Percentiles rank a stretch among this genome's conserved stretches.
phyloP scores from a whole-genome alignment of 495 filamentous ascomycete genomes.

The Ascobolus immersus region DNA sequence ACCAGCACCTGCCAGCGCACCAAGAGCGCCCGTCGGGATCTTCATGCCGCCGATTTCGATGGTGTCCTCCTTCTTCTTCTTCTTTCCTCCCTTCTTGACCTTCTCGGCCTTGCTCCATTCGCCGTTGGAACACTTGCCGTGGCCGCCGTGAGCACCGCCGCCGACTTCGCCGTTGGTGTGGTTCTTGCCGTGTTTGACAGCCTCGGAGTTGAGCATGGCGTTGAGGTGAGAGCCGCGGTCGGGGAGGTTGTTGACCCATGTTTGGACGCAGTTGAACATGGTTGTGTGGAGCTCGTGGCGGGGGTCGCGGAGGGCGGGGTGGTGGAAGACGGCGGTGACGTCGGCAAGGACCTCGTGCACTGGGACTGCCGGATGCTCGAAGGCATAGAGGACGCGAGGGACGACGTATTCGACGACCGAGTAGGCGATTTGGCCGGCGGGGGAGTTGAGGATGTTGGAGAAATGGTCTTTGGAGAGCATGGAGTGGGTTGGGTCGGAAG shows the following conservation, averaged over 20 bases:
- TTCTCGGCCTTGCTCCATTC: constrained; percentile 15
- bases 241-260: constrained; percentile 42
- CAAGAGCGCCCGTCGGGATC: constrained; percentile 5
- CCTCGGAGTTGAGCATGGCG: constrained; percentile 43
- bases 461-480: constrained; percentile 94
- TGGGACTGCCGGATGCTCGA: constrained; percentile 52
- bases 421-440: constrained; percentile 58
- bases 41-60: constrained; percentile 12
- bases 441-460: constrained; percentile 62
- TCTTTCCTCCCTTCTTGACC: constrained; percentile 9
- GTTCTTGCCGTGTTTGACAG: constrained; percentile 58
- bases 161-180: constrained; percentile 23
- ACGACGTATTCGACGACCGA: constrained; percentile 56
- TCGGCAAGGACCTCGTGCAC: constrained; percentile 38
- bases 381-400: constrained; percentile 60
- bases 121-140: constrained; percentile 9
- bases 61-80: constrained; percentile 7
- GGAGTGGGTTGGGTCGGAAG: constrained; percentile 66
- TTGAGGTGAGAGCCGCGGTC: constrained; percentile 40
- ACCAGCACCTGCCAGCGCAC: not conserved
- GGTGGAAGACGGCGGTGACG: constrained; percentile 63
- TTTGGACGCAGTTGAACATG: constrained; percentile 63
- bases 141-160: constrained; percentile 11
- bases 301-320: constrained; percentile 49
- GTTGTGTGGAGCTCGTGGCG: constrained; percentile 43